These are phyloP conservation scores for Picochlorum costavermella DNA, from an alignment of 139 green algal species.

Conservation along the genomic window DNA sequence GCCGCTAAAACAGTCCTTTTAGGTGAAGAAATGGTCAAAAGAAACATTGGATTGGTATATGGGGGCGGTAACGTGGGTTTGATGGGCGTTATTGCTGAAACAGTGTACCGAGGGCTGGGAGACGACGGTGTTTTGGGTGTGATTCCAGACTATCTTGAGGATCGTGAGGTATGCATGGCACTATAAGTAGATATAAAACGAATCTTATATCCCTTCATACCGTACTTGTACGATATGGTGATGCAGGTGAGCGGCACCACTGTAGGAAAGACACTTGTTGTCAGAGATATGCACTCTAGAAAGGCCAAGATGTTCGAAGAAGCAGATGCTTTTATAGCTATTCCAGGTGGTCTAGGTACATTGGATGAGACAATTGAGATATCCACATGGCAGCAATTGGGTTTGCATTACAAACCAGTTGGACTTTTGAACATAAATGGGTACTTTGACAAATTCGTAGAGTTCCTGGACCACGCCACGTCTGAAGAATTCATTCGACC, in stretches of 20 bases:
- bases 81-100: conserved; percentile 66
- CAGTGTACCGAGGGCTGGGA: conserved; percentile 35
- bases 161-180: conserved; percentile 7
- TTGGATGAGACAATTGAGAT: conserved; percentile 79
- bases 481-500: conserved; percentile 44
- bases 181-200: not conserved
- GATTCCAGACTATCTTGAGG: conserved; percentile 52
- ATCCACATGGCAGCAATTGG: conserved; percentile 75
- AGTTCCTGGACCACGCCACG: conserved; percentile 52
- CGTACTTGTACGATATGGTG: not conserved
- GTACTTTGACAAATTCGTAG: conserved; percentile 62
- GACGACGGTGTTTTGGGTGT: conserved; percentile 58
- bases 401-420: conserved; percentile 69
- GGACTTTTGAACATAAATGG: conserved; percentile 58
- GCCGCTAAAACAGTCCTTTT: conserved; percentile 31
- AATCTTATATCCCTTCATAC: not conserved
- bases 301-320: conserved; percentile 73
- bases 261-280: conserved; percentile 41
- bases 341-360: conserved; percentile 74
- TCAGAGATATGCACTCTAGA: conserved; percentile 69
- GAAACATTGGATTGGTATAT: conserved; percentile 59
- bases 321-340: conserved; percentile 71
- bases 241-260: conserved; percentile 35
- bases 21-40: conserved; percentile 39
- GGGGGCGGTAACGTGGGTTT: conserved; percentile 55